Conservation (phyloP, 2,329 filamentous ascomycete species). For the Alternaria triticina region DNA sequence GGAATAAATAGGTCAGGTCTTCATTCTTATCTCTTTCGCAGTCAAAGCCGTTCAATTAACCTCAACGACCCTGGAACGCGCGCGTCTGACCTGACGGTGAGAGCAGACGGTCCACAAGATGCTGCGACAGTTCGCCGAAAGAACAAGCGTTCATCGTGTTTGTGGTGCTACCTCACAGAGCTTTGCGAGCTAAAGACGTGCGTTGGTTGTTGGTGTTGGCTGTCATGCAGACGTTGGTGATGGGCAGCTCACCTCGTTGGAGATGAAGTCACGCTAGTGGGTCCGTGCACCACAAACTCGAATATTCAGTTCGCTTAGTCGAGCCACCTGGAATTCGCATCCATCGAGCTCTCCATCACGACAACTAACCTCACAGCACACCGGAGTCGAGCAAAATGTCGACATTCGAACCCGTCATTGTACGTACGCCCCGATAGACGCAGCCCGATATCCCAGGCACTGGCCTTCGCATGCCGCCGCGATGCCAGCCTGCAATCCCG, state of each 20-base stretch:
- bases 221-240: background rate
- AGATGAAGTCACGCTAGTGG: conserved; percentile 7
- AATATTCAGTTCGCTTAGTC: conserved; percentile 14
- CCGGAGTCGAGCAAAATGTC: conserved; percentile 62
- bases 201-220: background rate
- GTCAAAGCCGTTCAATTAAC: background rate
- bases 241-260: background rate
- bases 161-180: background rate
- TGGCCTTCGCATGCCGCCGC: conserved; percentile 17
- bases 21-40: background rate
- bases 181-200: background rate
- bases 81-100: background rate
- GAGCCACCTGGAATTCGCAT: conserved; percentile 13
- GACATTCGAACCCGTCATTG: conserved; percentile 69
- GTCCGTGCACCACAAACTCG: conserved; percentile 9
- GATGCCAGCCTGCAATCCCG: conserved; percentile 11
- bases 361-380: conserved; percentile 44
- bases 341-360: conserved; percentile 20
- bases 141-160: background rate
- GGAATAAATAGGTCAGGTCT: background rate
- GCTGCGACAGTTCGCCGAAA: background rate
- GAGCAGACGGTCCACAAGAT: background rate
- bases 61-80: background rate
- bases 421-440: conserved; percentile 54
- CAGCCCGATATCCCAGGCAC: conserved; percentile 1